Evolutionary conservation across 2,329 filamentous ascomycete genomes (phyloP).

Genomic region (Graphiopsis chlorocephala): DNA sequence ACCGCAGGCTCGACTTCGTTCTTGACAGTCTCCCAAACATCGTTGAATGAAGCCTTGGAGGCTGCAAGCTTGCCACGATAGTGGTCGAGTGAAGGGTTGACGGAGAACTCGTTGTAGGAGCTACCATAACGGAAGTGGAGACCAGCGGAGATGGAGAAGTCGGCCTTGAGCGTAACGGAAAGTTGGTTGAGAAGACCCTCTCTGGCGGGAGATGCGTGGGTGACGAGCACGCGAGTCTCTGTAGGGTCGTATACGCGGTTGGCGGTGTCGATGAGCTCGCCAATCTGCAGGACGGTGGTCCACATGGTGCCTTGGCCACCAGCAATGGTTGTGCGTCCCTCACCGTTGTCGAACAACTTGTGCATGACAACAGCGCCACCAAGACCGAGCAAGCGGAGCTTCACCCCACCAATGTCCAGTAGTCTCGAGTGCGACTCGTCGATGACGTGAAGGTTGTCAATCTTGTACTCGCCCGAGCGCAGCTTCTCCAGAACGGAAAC

Average conservation of each 20-base stretch:
- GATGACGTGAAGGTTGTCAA: conserved; percentile 95
- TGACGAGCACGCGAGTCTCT: conserved; percentile 94
- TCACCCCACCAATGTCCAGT: conserved; percentile 90
- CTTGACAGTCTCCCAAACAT: conserved; percentile 99
- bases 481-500: conserved; percentile 97
- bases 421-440: conserved; percentile 96
- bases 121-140: conserved; percentile 98
- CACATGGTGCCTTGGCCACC: conserved; percentile 99
- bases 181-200: conserved; percentile 97
- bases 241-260: conserved; percentile 98
- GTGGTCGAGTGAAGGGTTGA: conserved; percentile 96
- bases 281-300: conserved; percentile 97
- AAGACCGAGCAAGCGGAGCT: conserved; percentile 87
- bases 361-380: conserved; percentile 99
- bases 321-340: conserved; percentile 95
- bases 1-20: conserved; percentile 93
- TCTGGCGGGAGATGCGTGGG: conserved; percentile 91
- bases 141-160: conserved; percentile 96
- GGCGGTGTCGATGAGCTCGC: conserved; percentile 93
- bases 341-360: conserved; percentile 98
- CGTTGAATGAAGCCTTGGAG: conserved; percentile 97
- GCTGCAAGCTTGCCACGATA: conserved; percentile 97
- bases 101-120: conserved; percentile 99
- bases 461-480: conserved; percentile 95
- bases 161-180: conserved; percentile 93